Evolutionary conservation across 2,329 filamentous ascomycete species (phyloP), one percentile per base, ranked within the genome.

Genomic region (Aspergillus sp.): DNA sequence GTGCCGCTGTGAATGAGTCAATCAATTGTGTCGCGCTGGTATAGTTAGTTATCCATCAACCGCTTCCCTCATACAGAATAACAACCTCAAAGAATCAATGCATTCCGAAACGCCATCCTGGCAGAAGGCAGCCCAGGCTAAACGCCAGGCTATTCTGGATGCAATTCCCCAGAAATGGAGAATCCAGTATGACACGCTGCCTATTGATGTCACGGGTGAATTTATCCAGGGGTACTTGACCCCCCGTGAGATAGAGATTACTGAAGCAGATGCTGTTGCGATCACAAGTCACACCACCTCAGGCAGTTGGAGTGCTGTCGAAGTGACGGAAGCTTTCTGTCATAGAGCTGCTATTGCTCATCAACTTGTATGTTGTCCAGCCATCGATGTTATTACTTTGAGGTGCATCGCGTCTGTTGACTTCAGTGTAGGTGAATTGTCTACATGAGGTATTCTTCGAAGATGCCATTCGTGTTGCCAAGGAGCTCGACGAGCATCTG

Each of bases 221-320:
- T 87, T 83, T 64, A 81, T 87, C 42, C 81, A 83, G 30, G 80
- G 86, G 56, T 87, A 80, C 61, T 75, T 88, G 1, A 78, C 73
- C 8, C 58, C 78, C 25, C 70, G 77, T 44, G 86, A 88, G 65
- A 76, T 87, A 8, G 80, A 83, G 38, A 87, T 88, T 59, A 88
- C 86, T 0, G 84, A 87, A 66, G 83, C 81, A 6, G 82, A 85
- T 68, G 84, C 84, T 3, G 79, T 83, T 8, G 82, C 78, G 0
- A 85, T 88, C 58, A 81, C 83, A 1, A 74, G 80, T 53, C 81
- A 83, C 47, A 86, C 84, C 1, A 79, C 78, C 0, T 73, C 76
- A 1, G 85, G 85, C 2, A 64, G 67, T 61, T 88, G 85, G 85
- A 83, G 75, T 10, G 82, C 85, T 1, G 79, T 83, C 11, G 82